These are phyloP conservation scores for Gleditsia sinensis DNA, from an alignment of 306 rosid genomes.

Conservation along the genomic window DNA sequence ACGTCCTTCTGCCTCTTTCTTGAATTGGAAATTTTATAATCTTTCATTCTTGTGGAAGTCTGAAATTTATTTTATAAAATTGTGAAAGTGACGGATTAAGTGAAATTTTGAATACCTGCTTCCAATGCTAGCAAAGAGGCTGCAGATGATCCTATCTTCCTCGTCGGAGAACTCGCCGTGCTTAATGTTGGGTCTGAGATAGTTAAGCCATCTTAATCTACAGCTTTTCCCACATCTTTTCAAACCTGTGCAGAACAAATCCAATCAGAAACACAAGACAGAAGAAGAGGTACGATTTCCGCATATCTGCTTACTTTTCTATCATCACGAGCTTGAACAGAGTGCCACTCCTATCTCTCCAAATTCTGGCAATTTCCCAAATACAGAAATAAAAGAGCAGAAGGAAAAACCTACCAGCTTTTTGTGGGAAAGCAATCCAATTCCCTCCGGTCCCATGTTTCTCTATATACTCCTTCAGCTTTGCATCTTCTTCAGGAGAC, in stretches of 20 bases:
- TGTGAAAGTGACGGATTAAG: neutral
- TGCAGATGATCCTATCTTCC: conserved; percentile 64
- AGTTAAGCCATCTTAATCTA: conserved; percentile 78
- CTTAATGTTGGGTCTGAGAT: conserved; percentile 72
- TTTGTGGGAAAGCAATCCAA: conserved; percentile 82
- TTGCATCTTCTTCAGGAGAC: conserved; percentile 81
- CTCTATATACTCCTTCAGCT: conserved; percentile 59
- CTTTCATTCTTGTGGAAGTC: neutral
- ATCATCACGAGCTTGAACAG: neutral
- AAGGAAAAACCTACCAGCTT: conserved; percentile 49
- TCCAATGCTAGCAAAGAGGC: conserved; percentile 69
- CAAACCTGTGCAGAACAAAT: conserved; percentile 48
- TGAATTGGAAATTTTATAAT: conserved; percentile 1
- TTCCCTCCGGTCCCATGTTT: conserved; percentile 74
- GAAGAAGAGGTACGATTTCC: neutral
- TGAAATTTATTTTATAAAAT: too few relatives aligned
- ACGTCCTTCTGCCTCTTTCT: neutral
- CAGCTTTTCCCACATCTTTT: conserved; percentile 82
- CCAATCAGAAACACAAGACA: neutral
- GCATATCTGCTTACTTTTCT: neutral
- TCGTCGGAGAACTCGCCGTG: conserved; percentile 75
- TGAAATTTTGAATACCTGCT: conserved; percentile 51
- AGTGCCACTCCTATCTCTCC: neutral
- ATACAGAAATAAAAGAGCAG: neutral
- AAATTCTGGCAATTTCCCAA: neutral